A percentile compares a stretch with the other conserved stretches of the same genome.
phyloP scores from a whole-genome alignment of 768 basidiomycete genomes.

The Lactarius vividus region DNA sequence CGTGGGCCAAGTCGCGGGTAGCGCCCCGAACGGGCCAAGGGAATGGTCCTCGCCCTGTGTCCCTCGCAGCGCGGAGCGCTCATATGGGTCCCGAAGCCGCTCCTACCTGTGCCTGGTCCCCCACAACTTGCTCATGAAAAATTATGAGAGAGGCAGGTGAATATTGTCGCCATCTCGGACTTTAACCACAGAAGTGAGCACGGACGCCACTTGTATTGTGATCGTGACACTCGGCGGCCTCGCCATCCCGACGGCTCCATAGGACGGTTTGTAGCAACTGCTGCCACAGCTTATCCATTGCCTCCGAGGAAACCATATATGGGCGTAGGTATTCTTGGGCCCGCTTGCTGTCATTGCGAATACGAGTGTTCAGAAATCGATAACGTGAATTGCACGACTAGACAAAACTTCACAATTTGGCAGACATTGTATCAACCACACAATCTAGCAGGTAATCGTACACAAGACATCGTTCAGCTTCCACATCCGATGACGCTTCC shows the following conservation, averaged over 20 bases:
- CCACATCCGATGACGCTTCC: background rate
- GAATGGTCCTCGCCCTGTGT: background rate
- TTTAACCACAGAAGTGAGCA: background rate
- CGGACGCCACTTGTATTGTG: background rate
- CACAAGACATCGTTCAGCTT: background rate
- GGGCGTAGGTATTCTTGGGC: background rate
- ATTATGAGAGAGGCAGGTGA: background rate
- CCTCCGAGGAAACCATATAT: background rate
- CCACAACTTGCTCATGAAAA: background rate
- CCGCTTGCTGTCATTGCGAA: background rate
- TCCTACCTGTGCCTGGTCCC: background rate
- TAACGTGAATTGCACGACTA: background rate
- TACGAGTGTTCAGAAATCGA: background rate
- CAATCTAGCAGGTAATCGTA: background rate
- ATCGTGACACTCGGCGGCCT: background rate
- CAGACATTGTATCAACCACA: background rate
- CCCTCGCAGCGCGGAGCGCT: background rate
- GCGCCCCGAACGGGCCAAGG: background rate
- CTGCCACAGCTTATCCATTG: background rate
- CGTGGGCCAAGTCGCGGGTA: background rate
- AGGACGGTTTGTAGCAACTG: background rate
- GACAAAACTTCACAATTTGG: background rate
- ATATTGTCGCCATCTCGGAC: background rate
- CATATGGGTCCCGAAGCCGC: background rate
- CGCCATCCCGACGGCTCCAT: background rate